Evolutionary conservation across 345 rosid genomes (phyloP).

Genomic region (Laguncularia racemosa): DNA sequence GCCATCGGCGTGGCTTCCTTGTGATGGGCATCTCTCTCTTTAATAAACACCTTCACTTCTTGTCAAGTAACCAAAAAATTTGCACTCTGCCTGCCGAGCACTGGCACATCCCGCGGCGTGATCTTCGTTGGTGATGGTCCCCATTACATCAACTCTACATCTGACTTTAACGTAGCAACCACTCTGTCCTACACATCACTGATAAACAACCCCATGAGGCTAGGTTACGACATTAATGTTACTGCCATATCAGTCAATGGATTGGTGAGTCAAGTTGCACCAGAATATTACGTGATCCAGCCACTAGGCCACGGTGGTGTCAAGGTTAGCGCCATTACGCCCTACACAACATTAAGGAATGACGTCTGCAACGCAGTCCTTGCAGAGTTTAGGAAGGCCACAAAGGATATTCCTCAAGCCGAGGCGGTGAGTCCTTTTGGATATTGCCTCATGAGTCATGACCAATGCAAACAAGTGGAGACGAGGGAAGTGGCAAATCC

Average conservation of each 20-base stretch:
- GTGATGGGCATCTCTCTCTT: no score
- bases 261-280: not conserved
- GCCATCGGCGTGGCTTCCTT: no score
- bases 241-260: slow-evolving; percentile 14
- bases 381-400: slow-evolving; percentile 7
- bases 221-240: slow-evolving; percentile 20
- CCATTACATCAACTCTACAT: slow-evolving; percentile 8
- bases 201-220: slow-evolving; percentile 9
- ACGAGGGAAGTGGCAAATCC: not conserved
- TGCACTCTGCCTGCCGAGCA: slow-evolving; percentile 13
- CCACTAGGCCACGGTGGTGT: slow-evolving; percentile 13
- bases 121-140: slow-evolving; percentile 15
- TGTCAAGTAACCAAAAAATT: slow-evolving; percentile 6
- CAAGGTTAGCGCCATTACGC: slow-evolving; percentile 14
- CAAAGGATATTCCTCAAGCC: not conserved
- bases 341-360: slow-evolving; percentile 19
- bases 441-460: not conserved
- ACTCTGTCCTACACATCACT: slow-evolving; percentile 16
- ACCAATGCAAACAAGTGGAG: not conserved
- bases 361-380: slow-evolving; percentile 10
- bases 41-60: not conserved
- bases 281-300: slow-evolving; percentile 8
- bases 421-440: not conserved
- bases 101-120: slow-evolving; percentile 8
- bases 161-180: slow-evolving; percentile 4